Evolutionary conservation across 1,284 basidiomycete genomes (phyloP).

Genomic region (Melampsora americana): DNA sequence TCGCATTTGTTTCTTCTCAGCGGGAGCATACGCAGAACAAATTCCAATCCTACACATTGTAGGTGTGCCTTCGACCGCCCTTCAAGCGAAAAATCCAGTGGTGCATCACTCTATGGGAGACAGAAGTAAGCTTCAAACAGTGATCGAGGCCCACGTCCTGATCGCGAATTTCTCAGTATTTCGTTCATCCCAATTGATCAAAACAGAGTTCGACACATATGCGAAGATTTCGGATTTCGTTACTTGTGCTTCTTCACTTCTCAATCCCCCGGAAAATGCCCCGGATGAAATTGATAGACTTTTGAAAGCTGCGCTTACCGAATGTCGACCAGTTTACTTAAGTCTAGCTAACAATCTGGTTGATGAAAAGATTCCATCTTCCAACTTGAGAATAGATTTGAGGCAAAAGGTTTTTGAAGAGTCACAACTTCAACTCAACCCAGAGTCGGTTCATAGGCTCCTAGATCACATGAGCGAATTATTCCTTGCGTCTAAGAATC

Average conservation of each 20-base stretch:
- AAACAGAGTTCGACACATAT: constrained; percentile 71
- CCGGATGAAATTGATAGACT: constrained; percentile 71
- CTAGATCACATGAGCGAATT: not conserved
- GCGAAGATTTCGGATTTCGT: constrained; percentile 71
- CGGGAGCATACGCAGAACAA: constrained; percentile 67
- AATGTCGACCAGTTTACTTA: constrained; percentile 83
- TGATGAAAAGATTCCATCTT: constrained; percentile 65
- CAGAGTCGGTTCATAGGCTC: not conserved
- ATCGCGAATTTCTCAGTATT: constrained; percentile 53
- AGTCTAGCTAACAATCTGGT: constrained; percentile 82
- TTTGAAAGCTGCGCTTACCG: constrained; percentile 67
- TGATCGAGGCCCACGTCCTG: constrained; percentile 69
- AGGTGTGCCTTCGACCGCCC: constrained; percentile 72
- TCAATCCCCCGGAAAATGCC: constrained; percentile 54
- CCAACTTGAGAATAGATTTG: constrained; percentile 63
- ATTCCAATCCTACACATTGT: constrained; percentile 89
- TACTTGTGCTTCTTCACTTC: constrained; percentile 65
- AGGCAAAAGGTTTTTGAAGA: constrained; percentile 63
- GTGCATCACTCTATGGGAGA: constrained; percentile 56
- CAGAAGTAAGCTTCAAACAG: constrained; percentile 41
- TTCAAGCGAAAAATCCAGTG: constrained; percentile 60
- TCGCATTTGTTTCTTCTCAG: constrained; percentile 48
- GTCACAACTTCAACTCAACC: constrained; percentile 65
- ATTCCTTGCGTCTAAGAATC: not conserved
- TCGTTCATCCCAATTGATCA: no score